Evolutionary conservation across 805 yeast genomes (phyloP), one percentile per base, ranked within the genome.

Genomic region (Suhomyces kilbournensis): DNA sequence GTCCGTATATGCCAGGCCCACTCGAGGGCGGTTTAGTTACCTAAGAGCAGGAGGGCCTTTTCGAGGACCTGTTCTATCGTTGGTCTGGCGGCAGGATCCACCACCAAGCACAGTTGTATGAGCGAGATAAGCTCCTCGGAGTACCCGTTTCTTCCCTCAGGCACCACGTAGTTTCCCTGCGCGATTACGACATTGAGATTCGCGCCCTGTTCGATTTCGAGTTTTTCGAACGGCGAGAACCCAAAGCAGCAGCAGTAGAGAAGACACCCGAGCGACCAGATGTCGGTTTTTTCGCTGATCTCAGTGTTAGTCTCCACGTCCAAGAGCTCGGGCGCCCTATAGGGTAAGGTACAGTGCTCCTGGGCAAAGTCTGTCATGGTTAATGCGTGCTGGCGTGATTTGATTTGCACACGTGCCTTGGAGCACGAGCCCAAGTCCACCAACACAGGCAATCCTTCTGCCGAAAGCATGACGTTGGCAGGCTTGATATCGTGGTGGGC

Each of bases 211-310:
- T 86, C 84, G 44, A 81, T 77, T 61, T 90, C 94, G 65, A 88
- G 85, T 63, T 89, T 78, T 64, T 91, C 97, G 66, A 92, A 92
- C 1, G 98, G 98, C 3, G 96, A 88, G 28, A 77, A 77, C 0
- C 87, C 86, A 70, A 88, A 92, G 67, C 93, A 76, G 57, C 89
- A 70, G 1, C 91, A 82, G 67, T 88, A 92, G 15, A 90, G 65
- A 1, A 90, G 75, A 63, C 97, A 90, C 0, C 98, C 98, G 26
- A 92, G 68, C 3, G 96, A 86, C 98, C 98, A 92, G 23, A 93
- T 82, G 67, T 92, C 98, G 3, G 88, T 84, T 53, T 81, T 80
- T 61, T 89, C 96, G 56, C 84, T 83, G 44, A 92, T 75, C 5
- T 68, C 68, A n/a, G 81, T 67, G 42, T 86, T 85, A 1, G 89